phyloP scores from a whole-genome alignment of 2,329 filamentous ascomycete species.

The Clonostachys rosea region DNA sequence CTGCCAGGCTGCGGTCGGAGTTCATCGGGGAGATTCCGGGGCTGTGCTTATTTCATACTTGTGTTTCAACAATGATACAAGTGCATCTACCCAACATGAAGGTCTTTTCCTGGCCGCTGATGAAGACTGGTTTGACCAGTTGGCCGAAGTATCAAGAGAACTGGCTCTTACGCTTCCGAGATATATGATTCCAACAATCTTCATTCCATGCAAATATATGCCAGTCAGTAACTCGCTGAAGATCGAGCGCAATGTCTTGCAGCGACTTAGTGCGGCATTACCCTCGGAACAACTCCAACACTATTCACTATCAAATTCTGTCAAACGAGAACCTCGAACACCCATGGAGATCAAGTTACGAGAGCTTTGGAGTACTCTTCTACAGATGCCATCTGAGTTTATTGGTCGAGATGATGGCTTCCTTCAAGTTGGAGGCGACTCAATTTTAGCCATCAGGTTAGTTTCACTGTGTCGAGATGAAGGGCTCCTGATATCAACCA shows the following conservation, averaged over 20 bases:
- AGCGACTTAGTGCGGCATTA: not conserved
- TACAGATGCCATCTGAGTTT: slow-evolving; percentile 6
- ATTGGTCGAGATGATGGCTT: slow-evolving; percentile 12
- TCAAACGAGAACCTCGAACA: slow-evolving; percentile 6
- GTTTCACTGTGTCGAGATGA: slow-evolving; percentile 15
- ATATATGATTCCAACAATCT: slow-evolving; percentile 36
- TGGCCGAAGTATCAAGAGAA: slow-evolving; percentile 7
- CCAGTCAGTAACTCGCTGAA: slow-evolving; percentile 13
- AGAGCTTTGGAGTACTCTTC: slow-evolving; percentile 20
- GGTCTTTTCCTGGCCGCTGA: slow-evolving; percentile 5
- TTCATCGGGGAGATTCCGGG: not conserved
- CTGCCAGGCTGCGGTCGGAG: slow-evolving; percentile 1
- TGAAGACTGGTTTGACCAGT: slow-evolving; percentile 4
- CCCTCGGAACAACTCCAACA: not conserved
- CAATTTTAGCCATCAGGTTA: slow-evolving; percentile 35
- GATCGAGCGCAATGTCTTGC: not conserved
- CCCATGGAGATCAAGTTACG: slow-evolving; percentile 6
- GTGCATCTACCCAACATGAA: not conserved
- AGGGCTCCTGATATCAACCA: slow-evolving; percentile 1
- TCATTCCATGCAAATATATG: slow-evolving; percentile 28
- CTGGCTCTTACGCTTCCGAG: slow-evolving; percentile 9
- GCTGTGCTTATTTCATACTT: slow-evolving; percentile 1
- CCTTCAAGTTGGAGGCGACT: slow-evolving; percentile 29
- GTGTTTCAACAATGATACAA: not conserved
- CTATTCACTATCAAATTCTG: not conserved